phyloP scores from a whole-genome alignment of 805 yeast species.

The Suhomyces pyralidae region DNA sequence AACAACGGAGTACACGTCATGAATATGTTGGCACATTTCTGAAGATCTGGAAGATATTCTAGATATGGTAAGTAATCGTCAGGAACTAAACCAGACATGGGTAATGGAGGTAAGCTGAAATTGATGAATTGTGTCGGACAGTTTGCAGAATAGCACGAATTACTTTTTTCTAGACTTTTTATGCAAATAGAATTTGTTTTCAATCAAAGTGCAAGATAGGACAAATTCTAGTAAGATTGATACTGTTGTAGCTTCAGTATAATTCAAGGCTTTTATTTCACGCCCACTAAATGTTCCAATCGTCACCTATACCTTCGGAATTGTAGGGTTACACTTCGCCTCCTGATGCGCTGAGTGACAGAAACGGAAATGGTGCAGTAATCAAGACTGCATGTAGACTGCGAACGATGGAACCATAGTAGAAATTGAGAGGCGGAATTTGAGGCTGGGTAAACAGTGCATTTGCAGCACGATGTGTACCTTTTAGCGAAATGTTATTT shows the following conservation, averaged over 20 bases:
- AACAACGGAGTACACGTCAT: conserved; percentile 81
- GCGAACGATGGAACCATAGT: background rate
- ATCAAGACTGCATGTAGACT: background rate
- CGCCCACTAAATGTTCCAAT: background rate
- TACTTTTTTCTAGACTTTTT: background rate
- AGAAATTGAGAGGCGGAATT: background rate
- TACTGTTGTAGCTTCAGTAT: background rate
- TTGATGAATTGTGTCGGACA: background rate
- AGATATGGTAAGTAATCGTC: conserved; percentile 21
- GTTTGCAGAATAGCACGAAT: background rate
- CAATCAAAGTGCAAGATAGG: background rate
- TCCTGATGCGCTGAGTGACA: background rate
- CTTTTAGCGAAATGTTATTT: background rate
- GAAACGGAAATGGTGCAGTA: background rate
- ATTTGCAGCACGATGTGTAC: background rate
- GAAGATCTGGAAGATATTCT: conserved; percentile 36
- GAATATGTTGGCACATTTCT: conserved; percentile 57
- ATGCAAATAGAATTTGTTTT: background rate
- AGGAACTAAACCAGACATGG: conserved; percentile 12
- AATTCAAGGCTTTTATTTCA: background rate
- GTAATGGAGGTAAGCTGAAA: background rate
- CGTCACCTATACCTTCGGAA: background rate
- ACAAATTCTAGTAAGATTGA: background rate
- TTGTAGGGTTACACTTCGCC: background rate
- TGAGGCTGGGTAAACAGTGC: background rate